Base-by-base conservation (phyloP, 441 rosid species). In the Lagerstroemia fauriei region DNA sequence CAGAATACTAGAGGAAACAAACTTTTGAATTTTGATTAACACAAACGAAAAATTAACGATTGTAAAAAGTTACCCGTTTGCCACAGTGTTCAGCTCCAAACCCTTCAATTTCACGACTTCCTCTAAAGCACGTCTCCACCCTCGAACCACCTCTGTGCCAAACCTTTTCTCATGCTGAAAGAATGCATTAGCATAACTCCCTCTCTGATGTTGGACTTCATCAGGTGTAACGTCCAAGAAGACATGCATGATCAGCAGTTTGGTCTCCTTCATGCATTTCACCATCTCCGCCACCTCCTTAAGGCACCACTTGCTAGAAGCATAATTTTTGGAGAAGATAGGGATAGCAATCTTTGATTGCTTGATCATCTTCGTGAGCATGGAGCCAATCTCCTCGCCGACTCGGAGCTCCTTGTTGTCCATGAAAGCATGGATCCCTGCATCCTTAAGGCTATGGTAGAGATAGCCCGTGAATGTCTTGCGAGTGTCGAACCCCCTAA, bases 251-350 rank as follows among this genome's bases (percentile, higher is more conserved):
- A 78, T 68, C 56, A 22, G 50, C 25, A n/a, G 78, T 51, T 56
- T 56, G 38, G 16, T 75, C 20, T 29, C 53, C 56, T n/a, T 48
- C 44, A 17, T 22, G 44, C 59, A 68, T 75, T 48, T 44, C 63
- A 79, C 61, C 66, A 79, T 70, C 61, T 70, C 10, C 22, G 20
- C 50, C 47, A 79, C 47, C 73, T 79, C 82, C 51, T 65, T 50
- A 1, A 79, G 75, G 0, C 82, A 79, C n/a, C 82, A 47, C 61
- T 53, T 50, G 24, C 76, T 79, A 4, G 82, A 79, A 50, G 82
- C 76, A 8, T 47, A 79, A 38, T 79, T 68, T 48, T 14, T 69
- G 51, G 76, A 79, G 50, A 79, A 79, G 34, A 79, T 9, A 50
- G 82, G 82, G 2, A 79, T 79, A 9, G 59, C 71, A 6, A 79